phyloP scores from a whole-genome alignment of 176 grass and related monocot genomes.

The Themeda triandra region DNA sequence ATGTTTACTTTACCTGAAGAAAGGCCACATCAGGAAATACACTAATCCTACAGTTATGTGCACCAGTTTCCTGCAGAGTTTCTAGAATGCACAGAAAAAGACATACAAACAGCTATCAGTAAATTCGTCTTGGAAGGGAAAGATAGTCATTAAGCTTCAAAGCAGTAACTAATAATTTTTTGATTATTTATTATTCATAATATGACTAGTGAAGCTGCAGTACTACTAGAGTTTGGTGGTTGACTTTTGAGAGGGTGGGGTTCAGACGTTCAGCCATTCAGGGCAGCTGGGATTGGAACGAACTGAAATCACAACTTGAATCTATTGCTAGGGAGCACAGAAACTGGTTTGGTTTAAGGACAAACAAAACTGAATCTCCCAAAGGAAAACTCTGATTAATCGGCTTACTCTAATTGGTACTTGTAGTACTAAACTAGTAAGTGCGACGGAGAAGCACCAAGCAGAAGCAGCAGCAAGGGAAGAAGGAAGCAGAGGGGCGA shows the following conservation, averaged over 20 bases:
- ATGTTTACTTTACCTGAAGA: constrained; percentile 59
- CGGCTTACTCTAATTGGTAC: too few relatives aligned
- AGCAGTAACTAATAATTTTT: neutral
- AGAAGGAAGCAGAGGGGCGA: neutral
- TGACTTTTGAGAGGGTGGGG: neutral
- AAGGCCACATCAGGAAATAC: constrained; percentile 73
- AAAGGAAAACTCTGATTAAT: too few relatives aligned
- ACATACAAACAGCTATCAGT: too few relatives aligned
- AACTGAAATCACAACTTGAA: neutral
- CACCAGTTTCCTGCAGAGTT: constrained; percentile 75
- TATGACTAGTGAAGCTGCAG: neutral
- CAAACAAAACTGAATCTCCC: too few relatives aligned
- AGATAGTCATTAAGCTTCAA: neutral
- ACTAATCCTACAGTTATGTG: constrained; percentile 65
- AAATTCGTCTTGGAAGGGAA: neutral
- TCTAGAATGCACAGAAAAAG: constrained; percentile 43
- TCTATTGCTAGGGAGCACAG: neutral
- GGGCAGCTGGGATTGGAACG: neutral
- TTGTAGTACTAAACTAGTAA: too few relatives aligned
- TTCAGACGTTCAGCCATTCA: too few relatives aligned
- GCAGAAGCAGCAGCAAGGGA: neutral
- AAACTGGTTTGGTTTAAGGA: neutral
- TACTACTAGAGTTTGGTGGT: neutral
- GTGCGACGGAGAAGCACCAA: too few relatives aligned
- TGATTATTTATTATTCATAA: neutral